Conservation (phyloP, 164 flowering plant genomes). For the Paratinospora sagittata region DNA sequence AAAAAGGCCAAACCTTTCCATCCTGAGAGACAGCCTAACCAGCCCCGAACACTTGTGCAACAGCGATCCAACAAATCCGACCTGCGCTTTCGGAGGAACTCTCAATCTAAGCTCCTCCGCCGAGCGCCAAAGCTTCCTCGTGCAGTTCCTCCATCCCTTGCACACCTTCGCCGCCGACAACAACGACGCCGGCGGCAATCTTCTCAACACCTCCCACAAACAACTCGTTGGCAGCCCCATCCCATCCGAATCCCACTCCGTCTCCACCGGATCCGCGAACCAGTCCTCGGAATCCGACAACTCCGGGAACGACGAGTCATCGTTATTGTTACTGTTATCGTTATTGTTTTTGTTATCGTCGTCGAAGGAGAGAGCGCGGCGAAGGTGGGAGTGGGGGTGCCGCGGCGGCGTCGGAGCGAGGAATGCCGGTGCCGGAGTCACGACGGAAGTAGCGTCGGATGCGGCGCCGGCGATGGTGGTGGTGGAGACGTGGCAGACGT, state of each 20-base stretch:
- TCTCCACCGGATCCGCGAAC: neutral
- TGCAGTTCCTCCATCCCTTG: constrained; percentile 76
- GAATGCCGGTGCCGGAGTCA: neutral
- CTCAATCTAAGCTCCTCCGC: constrained; percentile 76
- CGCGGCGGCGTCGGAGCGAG: neutral
- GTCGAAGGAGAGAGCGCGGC: constrained; percentile 72
- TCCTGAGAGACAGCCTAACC: constrained; percentile 54
- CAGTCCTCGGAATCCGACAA: constrained; percentile 21
- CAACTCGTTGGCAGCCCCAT: neutral
- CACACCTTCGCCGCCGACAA: constrained; percentile 78
- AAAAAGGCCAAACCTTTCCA: constrained; percentile 74
- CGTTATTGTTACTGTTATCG: constrained; percentile 29
- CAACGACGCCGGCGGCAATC: constrained; percentile 69
- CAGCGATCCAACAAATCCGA: constrained; percentile 68
- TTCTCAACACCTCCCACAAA: constrained; percentile 57
- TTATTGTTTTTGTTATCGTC: constrained; percentile 34
- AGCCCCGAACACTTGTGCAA: constrained; percentile 77
- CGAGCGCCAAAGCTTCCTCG: constrained; percentile 62
- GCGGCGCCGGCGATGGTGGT: constrained; percentile 13
- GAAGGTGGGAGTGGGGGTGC: constrained; percentile 15
- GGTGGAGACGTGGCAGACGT: constrained; percentile 33
- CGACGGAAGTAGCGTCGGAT: constrained; percentile 4
- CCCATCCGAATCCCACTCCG: neutral
- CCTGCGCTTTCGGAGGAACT: constrained; percentile 56
- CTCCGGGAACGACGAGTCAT: constrained; percentile 15